Percentiles rank a stretch among this genome's conserved stretches.
Conservation (phyloP, 495 filamentous ascomycete genomes). For the Sphaerosporella brunnea region DNA sequence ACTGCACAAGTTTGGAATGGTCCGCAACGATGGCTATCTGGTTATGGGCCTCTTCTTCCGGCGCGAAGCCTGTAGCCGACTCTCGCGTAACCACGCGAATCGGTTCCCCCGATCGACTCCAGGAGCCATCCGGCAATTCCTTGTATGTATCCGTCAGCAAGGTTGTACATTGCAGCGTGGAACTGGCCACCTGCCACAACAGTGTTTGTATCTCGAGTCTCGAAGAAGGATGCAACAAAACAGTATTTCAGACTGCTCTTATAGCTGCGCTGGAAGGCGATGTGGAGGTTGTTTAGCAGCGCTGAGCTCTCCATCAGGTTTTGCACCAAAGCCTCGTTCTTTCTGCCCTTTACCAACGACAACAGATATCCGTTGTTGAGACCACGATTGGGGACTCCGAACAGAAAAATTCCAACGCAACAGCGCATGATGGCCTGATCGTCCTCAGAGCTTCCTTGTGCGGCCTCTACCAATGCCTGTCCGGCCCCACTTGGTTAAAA, state of each 20-base stretch:
- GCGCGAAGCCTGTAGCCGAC: not conserved
- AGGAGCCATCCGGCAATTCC: not conserved
- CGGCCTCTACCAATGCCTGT: not conserved
- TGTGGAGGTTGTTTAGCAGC: not conserved
- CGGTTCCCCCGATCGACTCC: not conserved
- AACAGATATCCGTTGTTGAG: not conserved
- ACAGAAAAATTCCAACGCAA: not conserved
- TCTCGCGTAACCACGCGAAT: not conserved
- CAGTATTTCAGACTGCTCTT: not conserved
- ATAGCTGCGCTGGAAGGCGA: not conserved
- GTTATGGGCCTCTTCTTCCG: not conserved
- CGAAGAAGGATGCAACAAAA: not conserved
- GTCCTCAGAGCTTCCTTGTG: not conserved
- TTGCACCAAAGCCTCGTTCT: not conserved
- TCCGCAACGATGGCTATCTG: not conserved
- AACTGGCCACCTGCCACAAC: not conserved
- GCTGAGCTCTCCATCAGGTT: not conserved
- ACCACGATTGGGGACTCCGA: not conserved
- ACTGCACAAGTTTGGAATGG: not conserved
- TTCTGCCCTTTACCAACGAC: not conserved
- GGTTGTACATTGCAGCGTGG: too few relatives aligned
- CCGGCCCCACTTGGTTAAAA: not conserved
- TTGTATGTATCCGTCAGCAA: too few relatives aligned
- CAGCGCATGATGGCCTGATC: not conserved
- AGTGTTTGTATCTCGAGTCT: not conserved